Evolutionary conservation across 2,329 filamentous ascomycete species (phyloP).

Genomic region (Apiospora rasikravindrae): DNA sequence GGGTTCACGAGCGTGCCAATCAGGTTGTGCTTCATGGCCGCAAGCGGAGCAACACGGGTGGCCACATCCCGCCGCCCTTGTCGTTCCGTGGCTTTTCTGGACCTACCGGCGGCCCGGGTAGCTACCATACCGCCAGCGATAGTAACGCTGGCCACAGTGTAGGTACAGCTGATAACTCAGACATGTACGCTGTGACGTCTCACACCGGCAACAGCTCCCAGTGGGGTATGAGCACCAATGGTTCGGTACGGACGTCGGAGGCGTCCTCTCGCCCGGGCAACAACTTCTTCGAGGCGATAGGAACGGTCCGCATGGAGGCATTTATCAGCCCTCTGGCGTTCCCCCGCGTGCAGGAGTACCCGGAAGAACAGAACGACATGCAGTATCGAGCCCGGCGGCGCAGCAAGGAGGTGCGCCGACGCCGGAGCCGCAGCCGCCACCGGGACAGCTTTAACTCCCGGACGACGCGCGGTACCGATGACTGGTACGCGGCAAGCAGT

Average conservation of each 20-base stretch:
- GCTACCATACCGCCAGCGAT: constrained; percentile 54
- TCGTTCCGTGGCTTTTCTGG: constrained; percentile 82
- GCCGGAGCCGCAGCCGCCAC: constrained; percentile 55
- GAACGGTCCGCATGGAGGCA: constrained; percentile 95
- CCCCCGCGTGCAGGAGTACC: constrained; percentile 51
- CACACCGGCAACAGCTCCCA: constrained; percentile 47
- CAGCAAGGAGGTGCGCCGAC: constrained; percentile 60
- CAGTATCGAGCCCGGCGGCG: constrained; percentile 53
- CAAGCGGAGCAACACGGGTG: constrained; percentile 88
- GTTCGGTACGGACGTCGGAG: constrained; percentile 51
- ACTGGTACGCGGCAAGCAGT: constrained; percentile 53
- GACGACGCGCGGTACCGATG: constrained; percentile 52
- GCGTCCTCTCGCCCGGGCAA: constrained; percentile 54
- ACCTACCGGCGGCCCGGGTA: constrained; percentile 47
- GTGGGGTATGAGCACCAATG: constrained; percentile 50
- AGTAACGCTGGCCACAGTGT: constrained; percentile 51
- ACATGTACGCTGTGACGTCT: constrained; percentile 58
- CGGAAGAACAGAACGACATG: constrained; percentile 57
- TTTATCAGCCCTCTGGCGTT: constrained; percentile 76
- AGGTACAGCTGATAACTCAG: constrained; percentile 64
- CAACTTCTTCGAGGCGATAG: constrained; percentile 85
- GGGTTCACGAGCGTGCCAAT: constrained; percentile 49
- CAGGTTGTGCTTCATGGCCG: constrained; percentile 67
- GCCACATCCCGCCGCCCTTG: constrained; percentile 70
- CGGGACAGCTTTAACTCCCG: constrained; percentile 57